Base-by-base conservation (phyloP, 2,329 filamentous ascomycete genomes). In the Fulvia fulva region DNA sequence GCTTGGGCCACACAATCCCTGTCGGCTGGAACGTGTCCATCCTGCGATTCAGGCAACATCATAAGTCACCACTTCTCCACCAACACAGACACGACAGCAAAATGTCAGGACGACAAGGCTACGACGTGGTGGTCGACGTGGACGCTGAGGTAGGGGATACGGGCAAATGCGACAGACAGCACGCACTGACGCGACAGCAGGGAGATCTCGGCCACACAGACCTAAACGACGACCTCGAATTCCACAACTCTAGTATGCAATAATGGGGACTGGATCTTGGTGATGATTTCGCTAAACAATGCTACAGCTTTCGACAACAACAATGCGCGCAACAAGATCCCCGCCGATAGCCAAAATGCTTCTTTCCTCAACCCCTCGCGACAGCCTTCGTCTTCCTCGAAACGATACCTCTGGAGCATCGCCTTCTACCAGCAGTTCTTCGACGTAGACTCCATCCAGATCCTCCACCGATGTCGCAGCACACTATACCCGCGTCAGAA, bases 361-460 rank as follows among this genome's bases (percentile, higher is more conserved):
- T 68, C 70, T 56, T 73, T 68, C 64, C 76, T 78, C 69, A 72
- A 55, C 54, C 59, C 63, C 11, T 58, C 59, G 26, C 59, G 57
- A 34, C 63, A 63, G 32, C 58, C 65, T 47, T 64, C 67, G 25
- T 63, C 67, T 25, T 67, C 64, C 47, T 68, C 71, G 60, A 97
- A 97, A 78, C 90, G 90, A 70, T 91, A 88, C 78, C 88, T 97
- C 64, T 99, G 94, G 94, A 87, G 87, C 47, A 81, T 97, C 62
- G 86, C 86, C 58, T 99, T 96, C 81, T 99, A 99, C 79, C 86
- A 91, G 56, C 94, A 96, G 78, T 97, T 94, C 84, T 99, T 99
- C 78, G 94, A 99, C 72, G 93, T 99, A 64, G 94, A 99, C 77
- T 97, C 94, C 1, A 87, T 84, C 60, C 90, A 94, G 54, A 92